phyloP scores from a whole-genome alignment of 495 filamentous ascomycete genomes.

The Penicillium ochrochloron region DNA sequence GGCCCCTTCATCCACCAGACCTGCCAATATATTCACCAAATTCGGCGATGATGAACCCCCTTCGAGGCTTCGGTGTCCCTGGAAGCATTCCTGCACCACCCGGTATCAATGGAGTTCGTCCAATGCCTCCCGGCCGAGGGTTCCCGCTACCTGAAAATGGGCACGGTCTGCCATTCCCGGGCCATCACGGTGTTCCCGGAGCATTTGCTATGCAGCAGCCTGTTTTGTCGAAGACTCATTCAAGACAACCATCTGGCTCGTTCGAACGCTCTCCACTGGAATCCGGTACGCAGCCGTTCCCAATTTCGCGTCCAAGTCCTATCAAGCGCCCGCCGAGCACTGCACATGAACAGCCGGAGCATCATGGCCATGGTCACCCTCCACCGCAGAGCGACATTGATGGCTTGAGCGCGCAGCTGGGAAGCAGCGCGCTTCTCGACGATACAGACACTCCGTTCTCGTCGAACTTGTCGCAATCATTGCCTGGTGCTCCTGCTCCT shows the following conservation, averaged over 20 bases:
- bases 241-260: constrained; percentile 63
- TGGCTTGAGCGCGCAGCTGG: constrained; percentile 80
- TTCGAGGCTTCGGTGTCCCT: constrained; percentile 58
- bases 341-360: constrained; percentile 60
- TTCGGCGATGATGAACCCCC: constrained; percentile 46
- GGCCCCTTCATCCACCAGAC: constrained; percentile 45
- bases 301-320: constrained; percentile 79
- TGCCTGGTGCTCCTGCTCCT: constrained; percentile 42
- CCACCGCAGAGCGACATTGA: constrained; percentile 60
- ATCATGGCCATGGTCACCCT: constrained; percentile 47
- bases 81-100: constrained; percentile 63
- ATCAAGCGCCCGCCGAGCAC: constrained; percentile 88
- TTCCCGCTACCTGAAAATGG: constrained; percentile 60
- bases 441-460: constrained; percentile 65
- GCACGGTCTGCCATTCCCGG: constrained; percentile 41
- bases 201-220: constrained; percentile 39
- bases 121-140: constrained; percentile 64
- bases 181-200: constrained; percentile 40
- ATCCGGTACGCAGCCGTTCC: constrained; percentile 56
- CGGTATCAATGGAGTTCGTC: constrained; percentile 61
- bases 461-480: constrained; percentile 46
- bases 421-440: constrained; percentile 90
- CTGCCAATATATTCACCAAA: constrained; percentile 62
- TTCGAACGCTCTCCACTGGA: constrained; percentile 56
- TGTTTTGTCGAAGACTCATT: constrained; percentile 56